These are phyloP conservation scores for Prunus campanulata DNA, from an alignment of 306 rosid genomes.

Conservation along the genomic window DNA sequence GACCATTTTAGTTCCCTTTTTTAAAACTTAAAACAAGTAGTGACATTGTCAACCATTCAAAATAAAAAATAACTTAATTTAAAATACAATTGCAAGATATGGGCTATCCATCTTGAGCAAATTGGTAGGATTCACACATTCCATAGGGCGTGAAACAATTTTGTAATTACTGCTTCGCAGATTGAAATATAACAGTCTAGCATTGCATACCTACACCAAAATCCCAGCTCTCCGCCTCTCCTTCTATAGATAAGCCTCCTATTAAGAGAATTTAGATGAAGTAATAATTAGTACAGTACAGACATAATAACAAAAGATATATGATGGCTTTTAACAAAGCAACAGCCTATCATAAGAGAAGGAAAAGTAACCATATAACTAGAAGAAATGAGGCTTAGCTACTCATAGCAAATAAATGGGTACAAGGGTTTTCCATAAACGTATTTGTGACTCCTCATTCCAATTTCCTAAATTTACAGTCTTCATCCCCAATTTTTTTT, in stretches of 20 bases:
- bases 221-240: constrained; percentile 98
- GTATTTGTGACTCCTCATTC: neutral
- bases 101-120: neutral
- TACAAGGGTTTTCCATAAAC: neutral
- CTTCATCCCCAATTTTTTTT: neutral
- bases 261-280: constrained; percentile 11
- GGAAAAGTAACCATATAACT: neutral
- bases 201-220: constrained; percentile 75
- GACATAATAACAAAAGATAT: neutral
- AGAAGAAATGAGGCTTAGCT: neutral
- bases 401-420: neutral
- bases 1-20: neutral
- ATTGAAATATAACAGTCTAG: constrained; percentile 4
- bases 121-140: neutral
- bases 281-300: constrained; percentile 2
- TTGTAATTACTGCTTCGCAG: neutral
- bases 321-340: neutral
- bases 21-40: neutral
- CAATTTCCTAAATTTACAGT: neutral
- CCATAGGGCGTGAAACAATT: neutral
- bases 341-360: neutral
- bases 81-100: neutral
- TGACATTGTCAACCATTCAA: neutral
- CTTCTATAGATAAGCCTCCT: constrained; percentile 97
- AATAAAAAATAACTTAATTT: neutral